Conservation (phyloP, 2,329 filamentous ascomycete species). For the Xylariaceae sp. region DNA sequence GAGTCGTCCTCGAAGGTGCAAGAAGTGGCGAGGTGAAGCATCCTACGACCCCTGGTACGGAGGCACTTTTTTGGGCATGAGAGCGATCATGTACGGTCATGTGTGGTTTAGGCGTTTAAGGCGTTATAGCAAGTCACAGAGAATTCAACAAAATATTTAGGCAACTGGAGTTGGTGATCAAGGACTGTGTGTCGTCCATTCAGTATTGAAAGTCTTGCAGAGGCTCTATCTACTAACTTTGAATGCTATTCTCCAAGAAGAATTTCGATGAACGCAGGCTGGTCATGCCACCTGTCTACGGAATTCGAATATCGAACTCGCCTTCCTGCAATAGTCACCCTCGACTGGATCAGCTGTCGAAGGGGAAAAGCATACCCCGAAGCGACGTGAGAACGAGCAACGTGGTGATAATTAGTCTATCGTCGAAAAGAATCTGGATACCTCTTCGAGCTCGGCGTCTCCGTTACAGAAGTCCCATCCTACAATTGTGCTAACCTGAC, state of each 20-base stretch:
- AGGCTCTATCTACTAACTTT: conserved; percentile 7
- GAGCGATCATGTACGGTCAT: neutral
- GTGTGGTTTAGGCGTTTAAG: conserved; percentile 11
- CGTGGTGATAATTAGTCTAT: conserved; percentile 40
- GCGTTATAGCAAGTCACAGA: conserved; percentile 19
- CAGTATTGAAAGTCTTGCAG: neutral
- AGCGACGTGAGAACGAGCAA: neutral
- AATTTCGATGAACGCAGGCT: neutral
- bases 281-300: neutral
- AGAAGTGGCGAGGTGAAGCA: conserved; percentile 59
- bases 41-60: conserved; percentile 10
- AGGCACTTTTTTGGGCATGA: neutral
- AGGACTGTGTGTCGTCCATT: conserved; percentile 7
- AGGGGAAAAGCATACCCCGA: neutral
- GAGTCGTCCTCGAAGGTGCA: conserved; percentile 69
- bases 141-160: conserved; percentile 1
- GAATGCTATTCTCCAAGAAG: conserved; percentile 6
- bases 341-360: neutral
- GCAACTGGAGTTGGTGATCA: conserved; percentile 10
- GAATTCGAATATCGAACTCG: neutral
- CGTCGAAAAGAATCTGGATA: conserved; percentile 69
- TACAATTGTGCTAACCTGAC: conserved; percentile 84
- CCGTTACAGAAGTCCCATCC: conserved; percentile 96
- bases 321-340: neutral
- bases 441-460: conserved; percentile 73